Percentiles rank a stretch among this genome's conserved stretches.
These are phyloP conservation scores for Candida sanyiensis DNA, from an alignment of 805 yeast species.

Conservation along the genomic window DNA sequence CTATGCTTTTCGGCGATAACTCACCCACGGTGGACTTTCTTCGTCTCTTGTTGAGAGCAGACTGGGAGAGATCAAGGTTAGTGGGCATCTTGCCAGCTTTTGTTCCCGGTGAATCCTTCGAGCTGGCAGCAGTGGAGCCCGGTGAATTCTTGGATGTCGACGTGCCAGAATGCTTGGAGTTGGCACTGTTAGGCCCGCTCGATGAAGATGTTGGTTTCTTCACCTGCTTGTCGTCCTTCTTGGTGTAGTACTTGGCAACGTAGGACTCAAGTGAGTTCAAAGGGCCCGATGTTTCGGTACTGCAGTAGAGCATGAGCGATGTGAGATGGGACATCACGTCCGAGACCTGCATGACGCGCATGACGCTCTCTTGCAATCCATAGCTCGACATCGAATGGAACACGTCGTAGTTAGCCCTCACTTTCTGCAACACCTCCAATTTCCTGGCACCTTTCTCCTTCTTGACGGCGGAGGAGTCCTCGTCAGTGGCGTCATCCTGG, in stretches of 20 bases:
- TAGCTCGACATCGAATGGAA: slow-evolving; percentile 44
- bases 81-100: slow-evolving; percentile 14
- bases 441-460: slow-evolving; percentile 8
- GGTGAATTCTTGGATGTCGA: too few relatives aligned
- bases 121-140: too few relatives aligned
- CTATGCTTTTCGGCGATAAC: slow-evolving; percentile 20
- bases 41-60: slow-evolving; percentile 32
- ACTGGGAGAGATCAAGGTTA: slow-evolving; percentile 29
- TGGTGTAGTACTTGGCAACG: slow-evolving; percentile 20
- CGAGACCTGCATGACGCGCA: slow-evolving; percentile 68
- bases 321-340: slow-evolving; percentile 72
- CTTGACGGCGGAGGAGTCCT: slow-evolving; percentile 1
- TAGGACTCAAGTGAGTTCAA: slow-evolving; percentile 45
- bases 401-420: slow-evolving; percentile 38
- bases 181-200: too few relatives aligned
- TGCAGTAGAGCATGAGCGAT: slow-evolving; percentile 52
- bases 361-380: slow-evolving; percentile 60
- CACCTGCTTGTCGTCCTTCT: slow-evolving; percentile 4
- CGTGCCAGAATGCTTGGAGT: too few relatives aligned
- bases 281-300: slow-evolving; percentile 46
- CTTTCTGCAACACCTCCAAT: slow-evolving; percentile 24
- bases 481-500: slow-evolving; percentile 2
- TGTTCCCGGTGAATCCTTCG: slow-evolving; percentile 6
- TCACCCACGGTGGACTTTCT: slow-evolving; percentile 24
- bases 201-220: too few relatives aligned